Evolutionary conservation across 2,329 filamentous ascomycete genomes (phyloP).

Genomic region (Ustilaginoidea virens): DNA sequence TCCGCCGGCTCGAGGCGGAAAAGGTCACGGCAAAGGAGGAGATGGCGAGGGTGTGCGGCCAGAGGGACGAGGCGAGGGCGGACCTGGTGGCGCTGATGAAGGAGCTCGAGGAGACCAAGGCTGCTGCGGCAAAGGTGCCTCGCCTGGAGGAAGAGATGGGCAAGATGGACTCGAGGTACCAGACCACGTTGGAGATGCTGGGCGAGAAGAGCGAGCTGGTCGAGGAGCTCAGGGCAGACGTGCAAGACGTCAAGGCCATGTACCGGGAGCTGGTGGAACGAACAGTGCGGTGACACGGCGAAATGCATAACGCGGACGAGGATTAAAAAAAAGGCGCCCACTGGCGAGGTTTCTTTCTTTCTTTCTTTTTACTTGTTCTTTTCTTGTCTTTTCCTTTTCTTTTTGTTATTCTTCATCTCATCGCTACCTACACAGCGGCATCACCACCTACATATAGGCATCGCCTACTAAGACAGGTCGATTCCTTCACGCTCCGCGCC

Average conservation of each 20-base stretch:
- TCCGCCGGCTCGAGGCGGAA: conserved; percentile 80
- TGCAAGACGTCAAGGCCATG: conserved; percentile 88
- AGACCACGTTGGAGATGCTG: conserved; percentile 84
- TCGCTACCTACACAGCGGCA: neutral
- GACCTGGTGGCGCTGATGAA: conserved; percentile 87
- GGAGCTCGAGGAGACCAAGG: conserved; percentile 58
- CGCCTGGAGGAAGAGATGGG: conserved; percentile 53
- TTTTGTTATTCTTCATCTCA: conserved; percentile 2
- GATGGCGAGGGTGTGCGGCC: conserved; percentile 59
- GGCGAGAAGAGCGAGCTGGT: conserved; percentile 95
- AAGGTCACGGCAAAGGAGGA: conserved; percentile 84
- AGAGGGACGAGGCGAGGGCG: conserved; percentile 79
- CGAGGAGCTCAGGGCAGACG: conserved; percentile 78
- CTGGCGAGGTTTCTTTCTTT: no score
- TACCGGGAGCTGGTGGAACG: conserved; percentile 85
- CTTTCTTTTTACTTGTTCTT: no score
- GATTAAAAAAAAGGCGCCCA: no score
- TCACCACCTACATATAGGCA: conserved; percentile 1
- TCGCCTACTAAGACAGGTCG: conserved; percentile 26
- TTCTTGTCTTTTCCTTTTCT: conserved; percentile 1
- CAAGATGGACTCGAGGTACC: conserved; percentile 61
- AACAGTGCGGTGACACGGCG: conserved; percentile 46
- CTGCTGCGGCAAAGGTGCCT: conserved; percentile 41
- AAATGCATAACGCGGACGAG: neutral
- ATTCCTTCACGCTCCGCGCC: conserved; percentile 77